Conservation (phyloP, 2,329 filamentous ascomycete species). For the Dichotomopilus funicola region DNA sequence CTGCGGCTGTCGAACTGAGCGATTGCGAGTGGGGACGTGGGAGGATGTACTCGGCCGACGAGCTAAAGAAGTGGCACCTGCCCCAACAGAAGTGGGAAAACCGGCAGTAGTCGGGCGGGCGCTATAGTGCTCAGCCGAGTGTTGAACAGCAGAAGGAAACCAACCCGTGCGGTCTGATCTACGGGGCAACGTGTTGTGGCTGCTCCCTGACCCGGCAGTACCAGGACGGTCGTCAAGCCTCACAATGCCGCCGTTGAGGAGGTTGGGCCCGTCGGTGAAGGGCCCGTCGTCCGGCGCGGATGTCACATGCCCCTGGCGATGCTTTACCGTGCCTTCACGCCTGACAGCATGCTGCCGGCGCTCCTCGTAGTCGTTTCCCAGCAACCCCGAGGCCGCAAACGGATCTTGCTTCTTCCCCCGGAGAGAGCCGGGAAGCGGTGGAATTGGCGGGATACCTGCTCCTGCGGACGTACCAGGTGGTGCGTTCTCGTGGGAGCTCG, state of each 20-base stretch:
- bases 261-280: slow-evolving; percentile 52
- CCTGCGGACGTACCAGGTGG: not conserved
- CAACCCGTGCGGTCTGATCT: slow-evolving; percentile 23
- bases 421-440: slow-evolving; percentile 20
- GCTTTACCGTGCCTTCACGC: slow-evolving; percentile 13
- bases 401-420: slow-evolving; percentile 34
- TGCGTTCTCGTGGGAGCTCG: slow-evolving; percentile 1
- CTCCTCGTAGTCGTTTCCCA: slow-evolving; percentile 45
- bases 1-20: slow-evolving; percentile 3
- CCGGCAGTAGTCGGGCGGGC: not conserved
- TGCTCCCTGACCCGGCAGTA: slow-evolving; percentile 20
- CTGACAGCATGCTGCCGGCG: slow-evolving; percentile 34
- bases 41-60: slow-evolving; percentile 16
- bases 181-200: slow-evolving; percentile 10
- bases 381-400: slow-evolving; percentile 46
- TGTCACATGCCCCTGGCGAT: slow-evolving; percentile 4
- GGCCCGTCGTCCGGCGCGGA: slow-evolving; percentile 30
- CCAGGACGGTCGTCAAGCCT: slow-evolving; percentile 1
- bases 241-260: slow-evolving; percentile 41
- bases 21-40: not conserved
- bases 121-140: slow-evolving; percentile 21
- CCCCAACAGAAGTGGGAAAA: not conserved
- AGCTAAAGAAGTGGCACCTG: not conserved
- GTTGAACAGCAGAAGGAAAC: slow-evolving; percentile 33
- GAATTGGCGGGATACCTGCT: slow-evolving; percentile 1